A percentile compares a stretch with the other conserved stretches of the same genome.
Evolutionary conservation across 192 early-diverging fungal genomes (phyloP).

Genomic region (Rhizoclosmatium sp.): DNA sequence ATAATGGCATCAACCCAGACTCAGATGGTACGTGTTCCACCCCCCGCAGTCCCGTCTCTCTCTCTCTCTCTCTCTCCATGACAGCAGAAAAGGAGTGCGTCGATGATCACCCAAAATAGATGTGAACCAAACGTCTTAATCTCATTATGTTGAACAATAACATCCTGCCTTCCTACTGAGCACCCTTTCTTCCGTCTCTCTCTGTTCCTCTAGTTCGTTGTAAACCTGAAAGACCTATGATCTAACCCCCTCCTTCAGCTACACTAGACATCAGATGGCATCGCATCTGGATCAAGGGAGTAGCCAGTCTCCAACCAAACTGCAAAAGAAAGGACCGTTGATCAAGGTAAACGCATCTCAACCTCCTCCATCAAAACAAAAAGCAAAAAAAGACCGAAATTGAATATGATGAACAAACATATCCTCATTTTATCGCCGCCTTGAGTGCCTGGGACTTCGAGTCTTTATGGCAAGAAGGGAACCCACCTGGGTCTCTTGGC

Average conservation of each 20-base stretch:
- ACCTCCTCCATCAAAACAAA: not conserved
- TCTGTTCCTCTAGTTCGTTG: not conserved
- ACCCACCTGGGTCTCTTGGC: not conserved
- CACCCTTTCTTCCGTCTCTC: not conserved
- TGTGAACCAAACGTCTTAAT: conserved; percentile 29
- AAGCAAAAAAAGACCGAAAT: not conserved
- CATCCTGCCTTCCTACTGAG: conserved; percentile 32
- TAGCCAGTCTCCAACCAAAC: no score
- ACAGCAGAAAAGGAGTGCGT: not conserved
- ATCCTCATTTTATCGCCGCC: not conserved
- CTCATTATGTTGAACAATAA: conserved; percentile 18
- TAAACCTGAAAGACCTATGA: not conserved
- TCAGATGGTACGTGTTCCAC: no score
- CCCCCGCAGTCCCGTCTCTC: no score
- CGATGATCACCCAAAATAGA: conserved; percentile 7
- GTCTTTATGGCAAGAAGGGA: not conserved
- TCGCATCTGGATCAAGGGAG: no score
- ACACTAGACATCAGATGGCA: not conserved
- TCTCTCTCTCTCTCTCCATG: no score
- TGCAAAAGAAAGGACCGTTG: no score
- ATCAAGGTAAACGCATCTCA: not conserved
- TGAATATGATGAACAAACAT: not conserved
- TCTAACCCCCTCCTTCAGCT: not conserved
- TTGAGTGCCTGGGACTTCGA: not conserved
- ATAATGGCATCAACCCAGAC: no score